Evolutionary conservation across 23 red algal genomes (phyloP).

Genomic region (Gracilaria gracilis): DNA sequence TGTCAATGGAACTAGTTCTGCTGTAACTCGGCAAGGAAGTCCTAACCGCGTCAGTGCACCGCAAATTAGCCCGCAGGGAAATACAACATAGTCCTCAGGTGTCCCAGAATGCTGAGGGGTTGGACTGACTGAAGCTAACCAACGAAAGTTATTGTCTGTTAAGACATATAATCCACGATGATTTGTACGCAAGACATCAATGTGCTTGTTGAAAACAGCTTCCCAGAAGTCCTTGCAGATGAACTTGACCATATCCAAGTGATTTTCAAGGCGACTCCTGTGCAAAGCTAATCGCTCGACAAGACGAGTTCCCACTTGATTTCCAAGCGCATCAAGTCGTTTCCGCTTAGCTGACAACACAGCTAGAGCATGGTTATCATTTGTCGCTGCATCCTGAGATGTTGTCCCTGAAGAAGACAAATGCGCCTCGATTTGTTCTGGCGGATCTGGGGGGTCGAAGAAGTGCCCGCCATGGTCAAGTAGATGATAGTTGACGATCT

Average conservation of each 20-base stretch:
- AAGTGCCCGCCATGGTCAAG: constrained; percentile 38
- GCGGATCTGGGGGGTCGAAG: constrained; percentile 46
- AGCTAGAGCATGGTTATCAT: neutral
- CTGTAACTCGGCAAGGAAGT: constrained; percentile 74
- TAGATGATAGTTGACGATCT: constrained; percentile 80
- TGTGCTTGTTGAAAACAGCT: constrained; percentile 83
- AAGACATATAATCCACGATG: constrained; percentile 94
- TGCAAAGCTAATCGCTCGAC: constrained; percentile 64
- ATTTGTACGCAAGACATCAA: constrained; percentile 94
- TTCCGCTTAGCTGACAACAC: constrained; percentile 38
- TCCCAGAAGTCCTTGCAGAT: constrained; percentile 98
- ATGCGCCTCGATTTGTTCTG: constrained; percentile 9
- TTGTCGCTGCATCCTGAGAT: neutral
- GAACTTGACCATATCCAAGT: constrained; percentile 95
- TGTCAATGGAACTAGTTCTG: constrained; percentile 54
- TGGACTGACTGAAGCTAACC: constrained; percentile 66
- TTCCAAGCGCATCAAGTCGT: constrained; percentile 79
- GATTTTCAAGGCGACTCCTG: constrained; percentile 48
- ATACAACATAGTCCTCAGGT: constrained; percentile 84
- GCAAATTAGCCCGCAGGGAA: constrained; percentile 83
- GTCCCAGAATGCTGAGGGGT: constrained; percentile 27
- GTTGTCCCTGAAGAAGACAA: neutral
- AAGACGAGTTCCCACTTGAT: constrained; percentile 79
- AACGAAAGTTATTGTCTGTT: constrained; percentile 87
- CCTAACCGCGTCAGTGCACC: constrained; percentile 82